phyloP scores from a whole-genome alignment of 306 rosid species.

The Styphnolobium japonicum region DNA sequence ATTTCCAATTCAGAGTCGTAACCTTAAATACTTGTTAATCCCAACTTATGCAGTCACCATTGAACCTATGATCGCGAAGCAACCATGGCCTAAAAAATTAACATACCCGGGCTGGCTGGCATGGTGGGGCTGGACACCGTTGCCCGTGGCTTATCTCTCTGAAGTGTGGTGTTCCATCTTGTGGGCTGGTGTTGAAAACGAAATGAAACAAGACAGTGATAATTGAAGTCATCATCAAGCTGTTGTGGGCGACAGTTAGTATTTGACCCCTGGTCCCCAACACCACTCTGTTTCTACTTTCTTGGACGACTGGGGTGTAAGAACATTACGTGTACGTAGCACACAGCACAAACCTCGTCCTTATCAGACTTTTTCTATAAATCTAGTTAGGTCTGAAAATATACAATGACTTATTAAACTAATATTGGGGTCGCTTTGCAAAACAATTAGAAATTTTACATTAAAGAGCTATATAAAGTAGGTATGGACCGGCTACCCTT shows the following conservation, averaged over 20 bases:
- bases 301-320: neutral
- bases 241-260: constrained; percentile 7
- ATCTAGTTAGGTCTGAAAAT: too few species aligned
- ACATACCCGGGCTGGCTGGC: neutral
- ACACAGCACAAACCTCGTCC: neutral
- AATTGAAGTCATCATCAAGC: constrained; percentile 17
- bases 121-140: constrained; percentile 18
- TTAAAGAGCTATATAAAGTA: too few species aligned
- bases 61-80: neutral
- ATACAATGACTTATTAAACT: too few species aligned
- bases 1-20: neutral
- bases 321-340: neutral
- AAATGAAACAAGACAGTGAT: neutral
- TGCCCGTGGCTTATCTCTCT: neutral
- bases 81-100: neutral
- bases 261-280: constrained; percentile 26
- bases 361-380: too few species aligned
- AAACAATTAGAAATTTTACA: too few species aligned
- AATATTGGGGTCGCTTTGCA: too few species aligned
- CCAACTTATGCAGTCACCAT: neutral
- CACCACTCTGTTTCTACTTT: neutral
- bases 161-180: constrained; percentile 19
- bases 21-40: neutral
- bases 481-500: too few species aligned
- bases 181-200: constrained; percentile 11